Evolutionary conservation across 768 basidiomycete species (phyloP).

Genomic region (Tylopilus felleus): DNA sequence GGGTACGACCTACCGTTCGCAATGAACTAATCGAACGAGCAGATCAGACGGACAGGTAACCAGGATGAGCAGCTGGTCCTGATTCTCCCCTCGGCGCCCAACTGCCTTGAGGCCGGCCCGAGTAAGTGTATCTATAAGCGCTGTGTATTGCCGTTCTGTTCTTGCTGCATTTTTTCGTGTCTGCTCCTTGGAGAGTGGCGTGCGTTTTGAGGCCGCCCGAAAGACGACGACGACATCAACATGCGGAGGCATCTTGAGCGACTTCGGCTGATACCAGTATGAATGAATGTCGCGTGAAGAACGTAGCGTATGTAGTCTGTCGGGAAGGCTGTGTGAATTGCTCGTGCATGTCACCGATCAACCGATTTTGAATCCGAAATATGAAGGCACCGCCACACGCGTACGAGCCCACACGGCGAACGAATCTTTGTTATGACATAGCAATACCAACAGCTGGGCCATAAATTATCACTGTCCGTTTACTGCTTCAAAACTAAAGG

Average conservation of each 20-base stretch:
- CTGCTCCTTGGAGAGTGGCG: slow-evolving; percentile 55
- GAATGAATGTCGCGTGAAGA: not conserved
- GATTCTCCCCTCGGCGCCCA: slow-evolving; percentile 70
- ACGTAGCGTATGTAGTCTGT: not conserved
- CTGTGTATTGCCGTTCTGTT: slow-evolving; percentile 66
- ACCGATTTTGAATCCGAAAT: not conserved
- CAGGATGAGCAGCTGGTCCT: slow-evolving; percentile 75
- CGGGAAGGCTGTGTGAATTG: not conserved
- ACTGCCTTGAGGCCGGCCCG: slow-evolving; percentile 66
- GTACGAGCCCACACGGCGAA: too few species aligned
- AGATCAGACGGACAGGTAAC: slow-evolving; percentile 64
- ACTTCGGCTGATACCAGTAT: not conserved
- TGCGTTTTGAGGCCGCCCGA: slow-evolving; percentile 41
- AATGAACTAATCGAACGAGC: slow-evolving; percentile 60
- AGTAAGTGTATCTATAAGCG: slow-evolving; percentile 58
- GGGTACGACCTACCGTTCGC: slow-evolving; percentile 62
- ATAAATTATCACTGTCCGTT: not conserved
- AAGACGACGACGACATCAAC: slow-evolving; percentile 78
- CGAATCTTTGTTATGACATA: too few species aligned
- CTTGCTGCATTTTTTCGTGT: slow-evolving; percentile 58
- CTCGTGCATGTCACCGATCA: not conserved
- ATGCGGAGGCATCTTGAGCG: slow-evolving; percentile 43
- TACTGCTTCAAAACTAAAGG: not conserved
- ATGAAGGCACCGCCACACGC: not conserved
- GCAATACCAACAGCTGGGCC: too few species aligned